A percentile compares a stretch with the other conserved stretches of the same genome.
phyloP scores from a whole-genome alignment of 345 rosid genomes.

The Clarkia xantiana region DNA sequence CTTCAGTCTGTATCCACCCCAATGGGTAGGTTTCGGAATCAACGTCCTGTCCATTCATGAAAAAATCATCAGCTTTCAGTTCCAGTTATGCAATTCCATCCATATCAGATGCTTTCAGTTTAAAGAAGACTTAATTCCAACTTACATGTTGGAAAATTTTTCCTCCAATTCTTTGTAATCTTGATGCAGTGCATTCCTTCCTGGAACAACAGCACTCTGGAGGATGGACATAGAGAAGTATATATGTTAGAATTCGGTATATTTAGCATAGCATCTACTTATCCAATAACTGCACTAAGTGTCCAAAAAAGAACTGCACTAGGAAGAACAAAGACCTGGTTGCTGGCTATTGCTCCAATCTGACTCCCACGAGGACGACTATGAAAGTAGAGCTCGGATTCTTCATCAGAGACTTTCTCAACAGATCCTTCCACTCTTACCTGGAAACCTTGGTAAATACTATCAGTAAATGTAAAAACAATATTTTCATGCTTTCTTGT shows the following conservation, averaged over 20 bases:
- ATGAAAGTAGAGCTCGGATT: constrained; percentile 73
- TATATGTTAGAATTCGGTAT: neutral
- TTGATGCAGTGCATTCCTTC: constrained; percentile 56
- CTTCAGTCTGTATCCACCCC: constrained; percentile 91
- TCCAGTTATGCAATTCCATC: neutral
- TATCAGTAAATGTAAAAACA: neutral
- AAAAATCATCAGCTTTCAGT: neutral
- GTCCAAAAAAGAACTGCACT: too few relatives aligned
- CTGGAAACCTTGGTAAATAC: constrained; percentile 22
- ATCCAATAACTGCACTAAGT: neutral
- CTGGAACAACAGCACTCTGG: constrained; percentile 63
- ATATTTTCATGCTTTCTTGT: too few relatives aligned
- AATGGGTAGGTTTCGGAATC: constrained; percentile 75
- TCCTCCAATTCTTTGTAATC: constrained; percentile 52
- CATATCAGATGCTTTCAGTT: too few relatives aligned
- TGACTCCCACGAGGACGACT: constrained; percentile 97
- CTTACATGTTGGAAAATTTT: constrained; percentile 62
- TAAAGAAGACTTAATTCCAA: neutral
- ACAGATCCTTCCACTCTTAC: constrained; percentile 90
- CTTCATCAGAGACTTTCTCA: constrained; percentile 59
- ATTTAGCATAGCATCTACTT: neutral
- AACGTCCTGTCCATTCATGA: constrained; percentile 34
- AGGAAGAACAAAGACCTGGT: constrained; percentile 42
- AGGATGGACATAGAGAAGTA: constrained; percentile 4
- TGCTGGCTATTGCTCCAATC: constrained; percentile 85